Base-by-base conservation (phyloP, 371 early-diverging fungal genomes). In the Mortierella sp. region DNA sequence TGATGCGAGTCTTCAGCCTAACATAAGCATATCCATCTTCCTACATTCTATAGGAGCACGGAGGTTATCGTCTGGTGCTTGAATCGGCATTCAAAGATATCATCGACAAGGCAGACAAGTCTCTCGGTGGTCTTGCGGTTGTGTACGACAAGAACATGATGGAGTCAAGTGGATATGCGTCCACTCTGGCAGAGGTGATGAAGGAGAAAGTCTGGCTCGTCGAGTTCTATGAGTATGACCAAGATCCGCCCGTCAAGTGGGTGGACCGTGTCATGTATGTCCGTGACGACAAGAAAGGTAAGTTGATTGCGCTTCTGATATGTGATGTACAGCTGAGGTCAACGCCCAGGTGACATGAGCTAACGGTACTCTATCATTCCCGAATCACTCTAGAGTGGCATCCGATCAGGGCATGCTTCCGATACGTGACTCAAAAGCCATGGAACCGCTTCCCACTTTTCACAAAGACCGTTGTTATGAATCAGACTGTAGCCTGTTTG, bases 391-490 rank as follows among this genome's bases (percentile, higher is more conserved):
- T 71, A 84, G 88, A 80, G 22, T 96, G 95, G 95, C 94, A 92
- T 72, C 81, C 93, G 3, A 94, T 96, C 49, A 85, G 96, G 22
- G 95, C 95, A 2, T 95, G 95, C 77, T 96, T 96, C 80, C 86
- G 95, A 54, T 96, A 95, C 72, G 88, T 95, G 12, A 96, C 96
- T 0, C 95, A 96, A 69, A 94, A 93, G 71, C 96, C 96, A 13
- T 96, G 96, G 96, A 92, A 90, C 65, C 88, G 95, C 7, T 91
- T 96, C 70, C 96, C 96, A 19, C 65, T 96, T 34, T 86, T 90
- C 59, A 85, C 92, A 3, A 88, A 88, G 53, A 96, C 96, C 0
- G 68, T 94, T n/a, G 91, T 96, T 8, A 86, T 96, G 83, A 96
- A 96, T 77, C 85, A 91, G 70, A 92, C 94, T 57, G 89, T 96